Base-by-base conservation (phyloP, 129 eudicot species). In the Flaveria trinervia region DNA sequence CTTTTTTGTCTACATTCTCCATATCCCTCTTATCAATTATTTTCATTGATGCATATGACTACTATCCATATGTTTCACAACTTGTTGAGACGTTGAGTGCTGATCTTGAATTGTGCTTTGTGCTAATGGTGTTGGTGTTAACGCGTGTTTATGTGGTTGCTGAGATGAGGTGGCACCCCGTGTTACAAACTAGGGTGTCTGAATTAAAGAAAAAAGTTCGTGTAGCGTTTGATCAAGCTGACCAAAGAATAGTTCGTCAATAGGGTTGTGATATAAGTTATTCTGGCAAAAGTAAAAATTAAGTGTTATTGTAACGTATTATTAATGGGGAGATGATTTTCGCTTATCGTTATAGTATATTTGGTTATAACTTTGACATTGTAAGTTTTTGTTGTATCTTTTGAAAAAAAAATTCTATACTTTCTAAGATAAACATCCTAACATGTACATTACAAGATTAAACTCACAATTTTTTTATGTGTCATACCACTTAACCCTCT, bases 91-190 rank as follows among this genome's bases (percentile, higher is more conserved):
- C 67, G 3, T 11, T 79, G 15, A 74, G 12, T 64, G 80, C 82
- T 50, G 72, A 83, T 83, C 78, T 87, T 48, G 54, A 84, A 74
- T 44, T 89, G 25, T 83, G 76, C 11, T 72, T 83, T 39, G 76
- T 60, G 52, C 49, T 87, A 14, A 41, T 71, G 30, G 55, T 89
- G 15, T 4, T 79, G 39, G 45, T 59, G 18, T 76, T 68, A 20
- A 48, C 73, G n/a, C 80, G 65, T 62, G 81, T 60, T 52, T 75
- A 76, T 33, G 68, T 84, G 12, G 8, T 25, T 64, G 70, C 11
- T 25, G 73, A 41, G 59, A 77, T 71, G 23, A 74, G 33, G 10
- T 74, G 84, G 84, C 45, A 56, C 28, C 74, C 73, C n/a, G 20
- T 6, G 16, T 23, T 80, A 3, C 39, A 41, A 22, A 28, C 1